Conservation (phyloP, 176 grass and related monocot species). For the Avena insularis region DNA sequence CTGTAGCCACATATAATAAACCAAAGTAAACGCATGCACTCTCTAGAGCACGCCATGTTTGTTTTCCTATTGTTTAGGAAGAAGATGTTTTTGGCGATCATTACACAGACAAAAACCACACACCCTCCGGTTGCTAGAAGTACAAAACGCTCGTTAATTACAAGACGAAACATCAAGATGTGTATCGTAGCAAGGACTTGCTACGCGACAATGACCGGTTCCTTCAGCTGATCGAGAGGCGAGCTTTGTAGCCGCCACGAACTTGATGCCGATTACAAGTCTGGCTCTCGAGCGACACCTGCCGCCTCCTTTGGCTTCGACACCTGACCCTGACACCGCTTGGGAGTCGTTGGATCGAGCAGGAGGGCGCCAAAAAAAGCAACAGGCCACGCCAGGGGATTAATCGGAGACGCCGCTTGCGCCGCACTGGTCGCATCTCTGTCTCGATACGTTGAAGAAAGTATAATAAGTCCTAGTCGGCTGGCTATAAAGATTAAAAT, state of each 20-base stretch:
- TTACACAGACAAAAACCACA: not conserved
- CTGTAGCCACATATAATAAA: not conserved
- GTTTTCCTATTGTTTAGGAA: not conserved
- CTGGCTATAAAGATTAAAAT: too few relatives aligned
- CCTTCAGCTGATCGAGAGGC: too few relatives aligned
- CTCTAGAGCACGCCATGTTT: not conserved
- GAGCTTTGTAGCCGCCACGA: too few relatives aligned
- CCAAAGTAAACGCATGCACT: not conserved
- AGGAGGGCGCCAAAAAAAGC: not conserved
- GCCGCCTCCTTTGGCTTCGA: not conserved
- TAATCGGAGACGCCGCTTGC: not conserved
- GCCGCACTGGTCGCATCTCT: not conserved
- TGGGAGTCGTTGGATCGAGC: not conserved
- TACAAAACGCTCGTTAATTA: constrained; percentile 12
- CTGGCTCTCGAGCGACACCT: too few relatives aligned
- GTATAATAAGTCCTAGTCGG: too few relatives aligned
- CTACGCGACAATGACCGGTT: too few relatives aligned
- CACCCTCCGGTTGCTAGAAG: not conserved
- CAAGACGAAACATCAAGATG: not conserved
- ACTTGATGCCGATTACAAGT: too few relatives aligned
- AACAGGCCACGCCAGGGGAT: not conserved
- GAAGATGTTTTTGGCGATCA: not conserved
- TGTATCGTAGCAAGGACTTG: too few relatives aligned
- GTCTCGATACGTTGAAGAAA: not conserved
- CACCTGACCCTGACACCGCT: not conserved